Base-by-base conservation (phyloP, 2,329 filamentous ascomycete species). In the Ilyonectria robusta region DNA sequence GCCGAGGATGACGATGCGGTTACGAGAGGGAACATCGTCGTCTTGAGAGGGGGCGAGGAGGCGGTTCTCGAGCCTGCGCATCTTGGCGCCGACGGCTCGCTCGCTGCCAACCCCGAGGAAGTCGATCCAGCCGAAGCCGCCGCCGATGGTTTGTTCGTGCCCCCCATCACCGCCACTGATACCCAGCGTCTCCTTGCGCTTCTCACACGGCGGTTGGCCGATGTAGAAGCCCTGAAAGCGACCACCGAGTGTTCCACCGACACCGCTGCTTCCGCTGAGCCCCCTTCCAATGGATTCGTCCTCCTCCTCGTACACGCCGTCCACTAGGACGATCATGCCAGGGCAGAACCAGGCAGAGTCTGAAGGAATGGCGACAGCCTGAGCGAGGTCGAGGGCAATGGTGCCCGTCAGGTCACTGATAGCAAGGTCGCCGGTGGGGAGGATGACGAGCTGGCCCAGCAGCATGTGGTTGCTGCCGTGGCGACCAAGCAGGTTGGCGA, bases 291-390 rank as follows among this genome's bases (percentile, higher is more conserved):
- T 83, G 21, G 89, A 91, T 69, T 91, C 88, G 68, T 94, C 94
- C 74, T 97, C 94, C 79, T 98, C 96, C 78, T 97, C 94, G 77
- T 99, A 99, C n/a, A 95, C 91, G 7, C 96, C 96, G 75, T 99
- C 96, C 0, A 98, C 90, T 0, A 99, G 87, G 4, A 98, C 93
- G 54, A 99, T 93, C 94, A 98, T 98, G 3, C 97, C 97, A 0
- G 96, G 95, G 6, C 92, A 91, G 77, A 98, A 98, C 92, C 94
- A 99, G 4, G 93, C 92, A 26, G 93, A 94, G 76, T 95, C 91
- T 67, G 94, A 91, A 0, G 95, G 95, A 62, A 98, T 92, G 15
- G 93, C 90, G 23, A 91, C 90, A 0, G 95, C 94, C 76, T 95
- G 92, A 21, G 90, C 88, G 11, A 98, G 82, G 72, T 98, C 94